Evolutionary conservation across 495 filamentous ascomycete genomes (phyloP).

Genomic region (Xylaria venustula): DNA sequence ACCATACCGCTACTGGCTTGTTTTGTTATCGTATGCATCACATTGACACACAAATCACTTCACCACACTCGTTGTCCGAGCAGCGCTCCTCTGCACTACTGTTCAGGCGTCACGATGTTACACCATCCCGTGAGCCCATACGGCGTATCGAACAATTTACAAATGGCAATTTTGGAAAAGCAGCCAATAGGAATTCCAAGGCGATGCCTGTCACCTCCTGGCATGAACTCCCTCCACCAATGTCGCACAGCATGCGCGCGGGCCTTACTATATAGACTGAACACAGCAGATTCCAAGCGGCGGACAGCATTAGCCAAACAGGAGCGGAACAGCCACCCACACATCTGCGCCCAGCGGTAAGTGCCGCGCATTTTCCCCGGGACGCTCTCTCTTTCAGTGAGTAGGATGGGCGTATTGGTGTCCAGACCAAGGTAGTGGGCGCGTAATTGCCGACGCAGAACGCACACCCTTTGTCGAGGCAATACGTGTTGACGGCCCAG

Average conservation of each 20-base stretch:
- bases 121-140: neutral
- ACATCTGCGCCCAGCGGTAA: neutral
- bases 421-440: neutral
- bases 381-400: neutral
- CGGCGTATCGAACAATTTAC: neutral
- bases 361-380: constrained; percentile 1
- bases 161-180: neutral
- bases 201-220: neutral
- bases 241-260: constrained; percentile 2
- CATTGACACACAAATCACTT: neutral
- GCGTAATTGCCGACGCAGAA: neutral
- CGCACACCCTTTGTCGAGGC: too few species aligned
- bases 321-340: neutral
- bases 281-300: neutral
- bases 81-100: neutral
- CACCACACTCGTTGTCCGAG: neutral
- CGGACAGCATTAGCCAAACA: neutral
- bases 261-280: neutral
- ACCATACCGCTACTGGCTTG: neutral
- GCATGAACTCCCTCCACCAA: neutral
- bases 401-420: neutral
- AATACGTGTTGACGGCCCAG: neutral
- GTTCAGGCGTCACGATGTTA: neutral
- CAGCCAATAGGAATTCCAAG: neutral
- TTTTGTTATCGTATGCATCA: neutral